Conservation (phyloP, 768 basidiomycete species). For the Ramaria rubella region DNA sequence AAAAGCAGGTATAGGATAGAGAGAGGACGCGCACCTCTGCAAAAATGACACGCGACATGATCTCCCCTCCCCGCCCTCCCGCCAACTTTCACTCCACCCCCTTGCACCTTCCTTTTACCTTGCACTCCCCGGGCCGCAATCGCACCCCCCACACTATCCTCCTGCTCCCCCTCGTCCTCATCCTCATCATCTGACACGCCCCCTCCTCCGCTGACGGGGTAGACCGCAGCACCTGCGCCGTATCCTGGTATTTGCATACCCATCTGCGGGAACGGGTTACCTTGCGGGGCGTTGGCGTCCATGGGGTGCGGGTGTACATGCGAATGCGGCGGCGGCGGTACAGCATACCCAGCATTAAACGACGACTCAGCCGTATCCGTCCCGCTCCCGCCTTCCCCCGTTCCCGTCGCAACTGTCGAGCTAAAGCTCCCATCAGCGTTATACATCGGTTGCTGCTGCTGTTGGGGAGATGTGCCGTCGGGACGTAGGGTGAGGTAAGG, state of each 20-base stretch:
- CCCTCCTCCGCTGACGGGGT: not conserved
- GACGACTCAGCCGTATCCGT: not conserved
- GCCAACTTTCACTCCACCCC: not conserved
- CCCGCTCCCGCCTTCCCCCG: not conserved
- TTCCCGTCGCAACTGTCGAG: not conserved
- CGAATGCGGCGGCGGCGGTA: not conserved
- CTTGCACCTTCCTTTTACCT: not conserved
- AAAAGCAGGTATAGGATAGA: not conserved
- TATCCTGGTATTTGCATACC: not conserved
- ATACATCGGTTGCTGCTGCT: not conserved
- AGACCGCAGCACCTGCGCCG: not conserved
- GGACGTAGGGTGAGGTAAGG: not conserved
- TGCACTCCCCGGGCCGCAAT: not conserved
- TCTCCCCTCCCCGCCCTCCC: slow-evolving; percentile 6
- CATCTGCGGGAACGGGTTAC: slow-evolving; percentile 5
- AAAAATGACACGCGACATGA: slow-evolving; percentile 69
- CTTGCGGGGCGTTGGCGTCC: slow-evolving; percentile 6
- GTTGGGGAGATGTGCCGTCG: not conserved
- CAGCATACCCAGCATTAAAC: not conserved
- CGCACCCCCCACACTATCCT: too few relatives aligned
- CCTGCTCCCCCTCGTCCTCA: not conserved
- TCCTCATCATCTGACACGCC: not conserved
- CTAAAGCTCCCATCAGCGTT: not conserved
- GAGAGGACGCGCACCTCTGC: slow-evolving; percentile 48
- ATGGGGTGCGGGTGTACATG: not conserved